Conservation (phyloP, 352 stramenopile genomes). For the Pythium dissotocum region DNA sequence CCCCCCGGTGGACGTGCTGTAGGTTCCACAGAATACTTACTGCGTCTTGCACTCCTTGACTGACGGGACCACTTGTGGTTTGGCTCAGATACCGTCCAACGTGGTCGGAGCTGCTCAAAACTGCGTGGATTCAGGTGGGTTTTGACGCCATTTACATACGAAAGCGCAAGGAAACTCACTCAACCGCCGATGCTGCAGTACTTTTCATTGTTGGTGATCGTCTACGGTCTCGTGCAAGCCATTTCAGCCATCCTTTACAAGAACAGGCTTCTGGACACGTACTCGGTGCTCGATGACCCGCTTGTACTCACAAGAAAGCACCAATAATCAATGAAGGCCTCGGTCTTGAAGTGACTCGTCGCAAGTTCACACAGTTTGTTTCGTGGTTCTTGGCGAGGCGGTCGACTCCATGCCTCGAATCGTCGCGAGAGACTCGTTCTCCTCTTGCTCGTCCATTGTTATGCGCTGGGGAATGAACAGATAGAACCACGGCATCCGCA, state of each 20-base stretch:
- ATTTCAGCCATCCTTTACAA: conserved; percentile 24
- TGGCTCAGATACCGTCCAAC: conserved; percentile 46
- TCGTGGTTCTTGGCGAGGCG: not conserved
- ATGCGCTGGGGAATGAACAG: conserved; percentile 76
- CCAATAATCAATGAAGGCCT: conserved; percentile 1
- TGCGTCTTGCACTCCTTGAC: not conserved
- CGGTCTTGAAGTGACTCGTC: not conserved
- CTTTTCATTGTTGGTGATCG: conserved; percentile 24
- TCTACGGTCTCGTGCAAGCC: conserved; percentile 19
- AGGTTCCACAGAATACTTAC: not conserved
- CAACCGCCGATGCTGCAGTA: conserved; percentile 13
- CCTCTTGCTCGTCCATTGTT: conserved; percentile 44
- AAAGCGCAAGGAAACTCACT: not conserved
- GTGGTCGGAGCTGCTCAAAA: conserved; percentile 65
- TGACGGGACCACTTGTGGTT: not conserved
- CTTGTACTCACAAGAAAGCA: conserved; percentile 21
- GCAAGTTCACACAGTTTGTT: not conserved
- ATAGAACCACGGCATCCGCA: conserved; percentile 77
- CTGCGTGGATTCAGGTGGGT: conserved; percentile 66
- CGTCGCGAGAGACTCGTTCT: not conserved
- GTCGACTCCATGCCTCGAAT: not conserved
- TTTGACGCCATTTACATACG: not conserved
- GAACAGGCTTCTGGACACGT: conserved; percentile 26
- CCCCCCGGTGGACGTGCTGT: conserved; percentile 36
- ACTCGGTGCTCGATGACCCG: conserved; percentile 23